Evolutionary conservation across 129 eudicot species (phyloP).

Genomic region (Erigeron canadensis): DNA sequence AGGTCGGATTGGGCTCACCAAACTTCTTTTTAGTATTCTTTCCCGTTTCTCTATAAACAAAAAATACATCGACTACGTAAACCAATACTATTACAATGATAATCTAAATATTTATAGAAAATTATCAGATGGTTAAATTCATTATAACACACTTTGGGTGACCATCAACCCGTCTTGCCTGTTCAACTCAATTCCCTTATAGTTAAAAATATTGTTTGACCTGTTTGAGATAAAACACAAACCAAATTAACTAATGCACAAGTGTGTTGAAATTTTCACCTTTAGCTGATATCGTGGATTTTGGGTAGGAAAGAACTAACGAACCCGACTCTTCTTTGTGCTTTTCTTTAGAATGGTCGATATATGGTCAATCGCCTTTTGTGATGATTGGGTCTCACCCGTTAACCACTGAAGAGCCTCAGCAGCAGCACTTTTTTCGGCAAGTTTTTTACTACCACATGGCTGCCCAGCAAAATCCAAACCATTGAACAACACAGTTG

Average conservation of each 20-base stretch:
- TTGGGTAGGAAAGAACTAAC: constrained; percentile 23
- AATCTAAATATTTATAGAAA: background rate
- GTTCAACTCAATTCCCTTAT: background rate
- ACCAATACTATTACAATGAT: background rate
- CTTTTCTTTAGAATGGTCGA: constrained; percentile 64
- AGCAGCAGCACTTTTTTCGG: constrained; percentile 90
- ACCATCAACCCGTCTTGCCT: background rate
- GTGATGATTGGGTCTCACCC: constrained; percentile 62
- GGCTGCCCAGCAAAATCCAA: constrained; percentile 84
- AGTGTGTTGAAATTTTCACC: background rate
- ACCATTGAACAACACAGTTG: constrained; percentile 71
- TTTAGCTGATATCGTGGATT: background rate
- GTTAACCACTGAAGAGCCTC: constrained; percentile 87
- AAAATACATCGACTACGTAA: background rate
- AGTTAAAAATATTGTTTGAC: background rate
- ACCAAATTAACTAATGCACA: background rate
- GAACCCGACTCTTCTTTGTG: constrained; percentile 49
- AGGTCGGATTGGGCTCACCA: background rate
- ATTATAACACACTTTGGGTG: background rate
- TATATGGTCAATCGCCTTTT: constrained; percentile 48
- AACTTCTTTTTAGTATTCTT: background rate
- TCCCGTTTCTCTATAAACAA: background rate
- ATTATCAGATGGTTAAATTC: background rate
- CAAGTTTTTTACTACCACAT: constrained; percentile 65
- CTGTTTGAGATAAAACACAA: background rate